Evolutionary conservation across 768 basidiomycete species (phyloP), one percentile per base, ranked within the genome.

Genomic region (Wakefieldia striispora): DNA sequence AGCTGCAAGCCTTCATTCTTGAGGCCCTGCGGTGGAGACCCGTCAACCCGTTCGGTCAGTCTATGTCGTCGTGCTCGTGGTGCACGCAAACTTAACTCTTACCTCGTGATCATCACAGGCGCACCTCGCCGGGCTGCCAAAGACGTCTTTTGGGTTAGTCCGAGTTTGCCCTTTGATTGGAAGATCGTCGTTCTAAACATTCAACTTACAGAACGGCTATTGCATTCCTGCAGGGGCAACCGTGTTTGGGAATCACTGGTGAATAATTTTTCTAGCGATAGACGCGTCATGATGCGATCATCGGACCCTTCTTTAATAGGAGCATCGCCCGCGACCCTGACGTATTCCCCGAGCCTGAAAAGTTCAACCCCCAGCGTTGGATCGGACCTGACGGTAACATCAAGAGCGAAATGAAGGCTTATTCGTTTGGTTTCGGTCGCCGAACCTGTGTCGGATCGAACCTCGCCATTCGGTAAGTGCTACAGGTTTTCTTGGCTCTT

Each of bases 351-450:
- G 50, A 66, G 4, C 61, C 82, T 1, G 78, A 86, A 47, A 56
- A 24, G 13, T 84, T 86, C 61, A 66, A 76, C 31, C 82, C 82
- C 1, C 72, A 77, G 51, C 69, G 83, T 14, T 86, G 83, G 82
- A 48, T 83, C 16, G 55, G 47, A 33, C 50, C 55, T 5, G 68
- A 79, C 0, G 77, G 77, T 0, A 69, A 61, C 23, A 50, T 83
- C 9, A 75, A 77, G 19, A 75, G 74, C 13, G 80, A 81, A 29
- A 51, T 81, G 10, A 77, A 74, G 56, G 66, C 73, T 0, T 82
- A 72, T 52, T 67, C 75, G 4, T 84, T 82, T 44, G 81, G 82
- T 0, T 82, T 80, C 57, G 82, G 80, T 19, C 61, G 80, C 1
- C 58, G 62, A 9, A 61, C 54, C 0, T 61, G 60, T 27, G 60